Percentiles rank a stretch among this genome's conserved stretches.
phyloP scores from a whole-genome alignment of 768 basidiomycete genomes.

The Russula emetica region DNA sequence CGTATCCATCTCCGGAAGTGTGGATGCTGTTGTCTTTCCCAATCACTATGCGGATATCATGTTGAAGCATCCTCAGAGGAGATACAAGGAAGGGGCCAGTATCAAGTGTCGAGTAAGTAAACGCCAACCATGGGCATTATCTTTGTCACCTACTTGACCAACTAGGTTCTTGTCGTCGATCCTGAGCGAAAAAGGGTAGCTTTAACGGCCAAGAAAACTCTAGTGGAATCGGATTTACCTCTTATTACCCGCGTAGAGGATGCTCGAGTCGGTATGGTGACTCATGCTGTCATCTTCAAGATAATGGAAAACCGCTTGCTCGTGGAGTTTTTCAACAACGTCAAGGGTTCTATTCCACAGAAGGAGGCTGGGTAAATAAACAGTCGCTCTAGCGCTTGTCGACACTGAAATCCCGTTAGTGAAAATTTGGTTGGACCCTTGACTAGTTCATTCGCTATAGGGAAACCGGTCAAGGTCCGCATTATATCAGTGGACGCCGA shows the following conservation, averaged over 20 bases:
- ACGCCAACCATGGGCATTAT: not conserved
- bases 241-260: slow-evolving; percentile 63
- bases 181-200: slow-evolving; percentile 73
- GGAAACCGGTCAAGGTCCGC: slow-evolving; percentile 81
- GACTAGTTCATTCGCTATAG: slow-evolving; percentile 62
- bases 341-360: slow-evolving; percentile 76
- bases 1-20: slow-evolving; percentile 77
- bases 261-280: slow-evolving; percentile 61
- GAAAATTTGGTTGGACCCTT: slow-evolving; percentile 59
- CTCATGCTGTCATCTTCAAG: slow-evolving; percentile 81
- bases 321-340: slow-evolving; percentile 87
- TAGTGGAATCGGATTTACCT: slow-evolving; percentile 76
- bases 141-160: slow-evolving; percentile 15
- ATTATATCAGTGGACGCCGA: slow-evolving; percentile 61
- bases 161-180: slow-evolving; percentile 78
- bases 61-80: slow-evolving; percentile 89
- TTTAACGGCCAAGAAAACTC: slow-evolving; percentile 86
- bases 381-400: not conserved
- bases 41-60: slow-evolving; percentile 91
- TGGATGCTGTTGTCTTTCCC: slow-evolving; percentile 93
- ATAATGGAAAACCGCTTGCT: slow-evolving; percentile 74
- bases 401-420: slow-evolving; percentile 39
- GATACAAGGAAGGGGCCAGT: slow-evolving; percentile 75
- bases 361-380: slow-evolving; percentile 71
- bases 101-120: slow-evolving; percentile 80